Evolutionary conservation across 2,329 filamentous ascomycete genomes (phyloP), one percentile per base, ranked within the genome.

Genomic region (Neonectria ditissima): DNA sequence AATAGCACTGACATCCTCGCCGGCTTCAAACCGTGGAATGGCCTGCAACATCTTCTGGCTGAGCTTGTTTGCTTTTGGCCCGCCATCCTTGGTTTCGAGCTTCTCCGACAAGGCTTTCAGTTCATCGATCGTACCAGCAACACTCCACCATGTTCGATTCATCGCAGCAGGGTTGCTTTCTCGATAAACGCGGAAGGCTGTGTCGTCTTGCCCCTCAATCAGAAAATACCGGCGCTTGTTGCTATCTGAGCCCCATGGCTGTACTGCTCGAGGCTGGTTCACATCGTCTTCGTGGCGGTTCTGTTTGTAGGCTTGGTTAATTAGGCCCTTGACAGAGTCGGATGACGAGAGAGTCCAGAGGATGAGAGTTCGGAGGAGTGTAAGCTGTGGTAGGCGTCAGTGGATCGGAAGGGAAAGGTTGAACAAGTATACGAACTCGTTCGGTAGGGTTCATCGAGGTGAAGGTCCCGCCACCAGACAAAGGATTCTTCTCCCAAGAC

Each of bases 171-270:
- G 91, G 74, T 97, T 97, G 79, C 92, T 95, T 80, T 99, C 96
- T 56, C 96, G 88, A 78, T 99, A 99, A 47, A 99, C 87, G 66
- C 96, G 89, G 79, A 99, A 99, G 66, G 92, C 87, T 4, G 95
- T 98, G 78, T 99, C 94, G 72, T 98, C 95, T 70, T 93, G 88
- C 13, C 96, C 96, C 80, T 99, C 96, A 66, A 99, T 88, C 51
- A 99, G 84, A 82, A 92, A 99, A 80, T 98, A 99, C 63, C 94
- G 90, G 59, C 96, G 90, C 82, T 96, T 97, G 72, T 97, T 90
- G 68, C 92, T 93, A 77, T 97, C 94, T 13, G 88, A 87, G 9
- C 94, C 94, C 94, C 94, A 97, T 5, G 93, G 89, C 76, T 97
- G 94, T 48, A 97, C 92, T 1, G 93, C 94, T 37, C 97, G 84